Percentiles rank a stretch among this genome's conserved stretches.
phyloP scores from a whole-genome alignment of 257 asterid species.

The Lycium ferocissimum region DNA sequence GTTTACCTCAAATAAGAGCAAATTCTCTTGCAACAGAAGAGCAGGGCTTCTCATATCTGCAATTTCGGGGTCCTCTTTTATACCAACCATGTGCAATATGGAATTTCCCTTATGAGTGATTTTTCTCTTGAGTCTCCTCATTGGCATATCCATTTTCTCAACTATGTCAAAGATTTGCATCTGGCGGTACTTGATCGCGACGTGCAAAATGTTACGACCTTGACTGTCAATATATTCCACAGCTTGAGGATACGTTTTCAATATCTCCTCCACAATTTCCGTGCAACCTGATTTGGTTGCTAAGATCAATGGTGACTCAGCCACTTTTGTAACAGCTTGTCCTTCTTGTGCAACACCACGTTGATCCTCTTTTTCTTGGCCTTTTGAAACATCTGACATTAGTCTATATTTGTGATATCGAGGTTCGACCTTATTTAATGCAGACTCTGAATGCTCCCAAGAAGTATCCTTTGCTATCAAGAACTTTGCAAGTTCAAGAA shows the following conservation, averaged over 20 bases:
- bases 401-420: constrained; percentile 15
- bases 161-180: constrained; percentile 25
- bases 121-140: constrained; percentile 30
- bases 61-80: constrained; percentile 6
- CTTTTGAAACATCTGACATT: background rate
- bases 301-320: constrained; percentile 31
- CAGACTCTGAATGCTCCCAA: constrained; percentile 8
- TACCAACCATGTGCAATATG: constrained; percentile 36
- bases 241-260: constrained; percentile 28
- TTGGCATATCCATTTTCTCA: constrained; percentile 25
- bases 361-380: background rate
- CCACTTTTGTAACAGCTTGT: background rate
- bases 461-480: constrained; percentile 32
- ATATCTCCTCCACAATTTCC: constrained; percentile 34
- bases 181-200: constrained; percentile 29
- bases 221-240: constrained; percentile 29
- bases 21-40: constrained; percentile 31
- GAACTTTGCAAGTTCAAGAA: constrained; percentile 30
- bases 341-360: background rate
- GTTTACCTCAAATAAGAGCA: constrained; percentile 34
- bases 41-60: constrained; percentile 36
- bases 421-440: background rate
- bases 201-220: constrained; percentile 33
- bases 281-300: constrained; percentile 31
- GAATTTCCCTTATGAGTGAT: constrained; percentile 31